phyloP scores from a whole-genome alignment of 73 alveolate genomes.

The Paramecium primaurelia region DNA sequence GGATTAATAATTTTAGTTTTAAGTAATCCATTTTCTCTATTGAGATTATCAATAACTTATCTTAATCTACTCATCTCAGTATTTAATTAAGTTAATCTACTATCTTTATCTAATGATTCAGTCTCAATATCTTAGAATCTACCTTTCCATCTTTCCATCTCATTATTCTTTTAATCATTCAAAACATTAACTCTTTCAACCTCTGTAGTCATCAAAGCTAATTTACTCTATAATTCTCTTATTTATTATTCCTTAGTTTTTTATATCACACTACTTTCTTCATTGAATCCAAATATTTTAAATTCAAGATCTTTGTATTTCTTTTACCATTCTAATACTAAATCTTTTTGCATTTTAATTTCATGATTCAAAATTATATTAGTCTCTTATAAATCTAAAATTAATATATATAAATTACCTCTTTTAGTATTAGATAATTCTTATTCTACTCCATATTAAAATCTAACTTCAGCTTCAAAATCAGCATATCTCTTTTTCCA shows the following conservation, averaged over 20 bases:
- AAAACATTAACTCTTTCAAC: conserved; percentile 32
- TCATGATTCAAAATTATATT: neutral
- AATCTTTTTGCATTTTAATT: neutral
- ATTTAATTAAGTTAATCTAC: neutral
- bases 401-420: neutral
- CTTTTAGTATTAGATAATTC: neutral
- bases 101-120: conserved; percentile 5
- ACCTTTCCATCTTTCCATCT: conserved; percentile 20
- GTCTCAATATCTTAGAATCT: neutral
- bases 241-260: neutral
- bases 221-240: neutral
- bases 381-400: neutral
- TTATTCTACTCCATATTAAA: conserved; percentile 14
- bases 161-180: neutral
- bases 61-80: neutral
- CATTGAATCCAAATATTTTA: conserved; percentile 25
- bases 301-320: conserved; percentile 15
- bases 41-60: neutral
- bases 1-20: conserved; percentile 18
- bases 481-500: conserved; percentile 16
- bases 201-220: conserved; percentile 5
- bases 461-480: conserved; percentile 32
- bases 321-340: neutral
- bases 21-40: neutral
- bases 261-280: neutral